Conservation (phyloP, 2,329 filamentous ascomycete genomes). For the Aspergillus unguis region DNA sequence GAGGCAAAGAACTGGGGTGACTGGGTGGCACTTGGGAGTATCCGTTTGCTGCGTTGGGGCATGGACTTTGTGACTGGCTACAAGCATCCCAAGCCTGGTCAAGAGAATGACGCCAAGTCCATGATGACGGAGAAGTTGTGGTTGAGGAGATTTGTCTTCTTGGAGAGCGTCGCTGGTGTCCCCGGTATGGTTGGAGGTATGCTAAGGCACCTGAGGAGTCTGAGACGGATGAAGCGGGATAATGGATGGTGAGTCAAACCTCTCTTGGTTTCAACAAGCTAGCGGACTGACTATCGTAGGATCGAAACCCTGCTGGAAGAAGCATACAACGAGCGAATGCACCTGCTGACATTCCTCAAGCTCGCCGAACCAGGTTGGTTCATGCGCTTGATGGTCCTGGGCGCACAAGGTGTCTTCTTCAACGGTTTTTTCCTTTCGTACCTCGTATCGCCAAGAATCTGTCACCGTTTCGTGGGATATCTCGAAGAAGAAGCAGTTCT, state of each 20-base stretch:
- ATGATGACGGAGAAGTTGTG: constrained; percentile 81
- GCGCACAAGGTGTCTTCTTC: constrained; percentile 93
- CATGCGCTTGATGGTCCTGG: constrained; percentile 89
- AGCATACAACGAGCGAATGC: constrained; percentile 91
- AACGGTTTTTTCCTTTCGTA: constrained; percentile 90
- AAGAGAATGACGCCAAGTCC: constrained; percentile 52
- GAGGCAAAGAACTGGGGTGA: constrained; percentile 70
- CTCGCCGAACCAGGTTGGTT: constrained; percentile 82
- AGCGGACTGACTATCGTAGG: constrained; percentile 43
- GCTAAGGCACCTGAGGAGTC: constrained; percentile 80
- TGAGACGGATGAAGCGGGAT: constrained; percentile 82
- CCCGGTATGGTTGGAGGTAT: constrained; percentile 97
- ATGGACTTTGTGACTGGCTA: constrained; percentile 82
- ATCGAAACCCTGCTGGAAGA: constrained; percentile 90
- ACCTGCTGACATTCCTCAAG: constrained; percentile 87
- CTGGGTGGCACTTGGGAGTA: constrained; percentile 70
- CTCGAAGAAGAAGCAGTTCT: constrained; percentile 96
- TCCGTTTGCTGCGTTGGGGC: constrained; percentile 71
- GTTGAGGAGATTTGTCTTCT: constrained; percentile 84
- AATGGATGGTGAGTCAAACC: constrained; percentile 68
- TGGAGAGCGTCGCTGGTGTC: constrained; percentile 91
- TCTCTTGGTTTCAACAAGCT: not conserved
- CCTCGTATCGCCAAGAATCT: constrained; percentile 78
- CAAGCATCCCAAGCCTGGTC: constrained; percentile 61
- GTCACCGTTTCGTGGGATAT: constrained; percentile 94